These are phyloP conservation scores for Fomitopsis serialis DNA, from an alignment of 768 basidiomycete species.

Conservation along the genomic window DNA sequence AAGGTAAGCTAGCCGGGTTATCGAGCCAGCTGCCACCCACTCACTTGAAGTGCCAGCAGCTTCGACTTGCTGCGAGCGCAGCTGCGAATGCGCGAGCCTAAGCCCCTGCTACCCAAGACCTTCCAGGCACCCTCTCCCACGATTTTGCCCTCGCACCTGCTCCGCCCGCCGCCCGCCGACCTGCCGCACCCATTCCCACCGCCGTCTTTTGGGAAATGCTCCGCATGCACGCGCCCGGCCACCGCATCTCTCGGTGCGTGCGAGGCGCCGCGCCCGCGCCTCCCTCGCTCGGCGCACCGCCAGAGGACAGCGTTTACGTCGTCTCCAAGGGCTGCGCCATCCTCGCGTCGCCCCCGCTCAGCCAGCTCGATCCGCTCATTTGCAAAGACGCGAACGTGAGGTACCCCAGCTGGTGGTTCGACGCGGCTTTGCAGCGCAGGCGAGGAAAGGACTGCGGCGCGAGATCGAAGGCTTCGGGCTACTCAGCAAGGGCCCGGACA, in stretches of 20 bases:
- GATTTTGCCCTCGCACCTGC: too few relatives aligned
- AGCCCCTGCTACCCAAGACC: too few relatives aligned
- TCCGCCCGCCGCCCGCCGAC: too few relatives aligned
- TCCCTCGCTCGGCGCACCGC: conserved; percentile 69
- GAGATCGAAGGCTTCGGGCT: conserved; percentile 91
- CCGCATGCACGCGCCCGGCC: conserved; percentile 91
- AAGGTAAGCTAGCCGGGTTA: too few relatives aligned
- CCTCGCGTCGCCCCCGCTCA: conserved; percentile 82
- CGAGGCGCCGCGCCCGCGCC: conserved; percentile 82
- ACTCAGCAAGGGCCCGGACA: conserved; percentile 94
- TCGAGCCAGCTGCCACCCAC: too few relatives aligned
- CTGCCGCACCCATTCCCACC: conserved; percentile 84
- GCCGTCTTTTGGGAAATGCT: conserved; percentile 91
- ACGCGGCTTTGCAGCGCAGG: conserved; percentile 75
- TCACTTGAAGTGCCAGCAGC: too few relatives aligned
- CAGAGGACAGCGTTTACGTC: conserved; percentile 69
- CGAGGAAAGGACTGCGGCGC: conserved; percentile 69
- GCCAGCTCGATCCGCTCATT: conserved; percentile 78
- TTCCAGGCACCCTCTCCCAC: too few relatives aligned
- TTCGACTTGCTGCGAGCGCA: too few relatives aligned
- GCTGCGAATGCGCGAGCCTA: too few relatives aligned
- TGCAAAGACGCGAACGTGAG: conserved; percentile 74
- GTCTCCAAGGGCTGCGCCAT: conserved; percentile 89
- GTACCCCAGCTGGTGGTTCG: conserved; percentile 83
- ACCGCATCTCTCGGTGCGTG: conserved; percentile 92